Evolutionary conservation across 108 stramenopile genomes (phyloP).

Genomic region (Pelagomonas calceolata): DNA sequence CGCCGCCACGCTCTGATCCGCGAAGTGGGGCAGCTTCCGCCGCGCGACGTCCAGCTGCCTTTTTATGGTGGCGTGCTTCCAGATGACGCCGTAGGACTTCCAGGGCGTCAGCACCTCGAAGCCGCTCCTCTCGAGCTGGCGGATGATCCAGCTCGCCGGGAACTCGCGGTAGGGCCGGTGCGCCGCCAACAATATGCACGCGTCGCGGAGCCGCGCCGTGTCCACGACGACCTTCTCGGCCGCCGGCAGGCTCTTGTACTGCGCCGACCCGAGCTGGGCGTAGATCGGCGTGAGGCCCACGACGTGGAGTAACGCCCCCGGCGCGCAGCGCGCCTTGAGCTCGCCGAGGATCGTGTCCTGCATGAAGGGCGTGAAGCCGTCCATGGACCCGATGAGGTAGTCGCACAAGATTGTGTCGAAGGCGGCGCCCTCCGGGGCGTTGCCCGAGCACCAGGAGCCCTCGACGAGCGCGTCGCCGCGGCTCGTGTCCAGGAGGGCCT

Average conservation of each 20-base stretch:
- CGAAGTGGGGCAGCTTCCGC: background rate
- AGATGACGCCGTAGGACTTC: background rate
- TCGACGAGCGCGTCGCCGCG: background rate
- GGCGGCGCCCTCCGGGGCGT: background rate
- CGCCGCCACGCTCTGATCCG: background rate
- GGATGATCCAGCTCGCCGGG: background rate
- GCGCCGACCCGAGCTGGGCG: background rate
- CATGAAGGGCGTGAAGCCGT: background rate
- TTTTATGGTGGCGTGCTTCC: background rate
- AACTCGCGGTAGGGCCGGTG: conserved; percentile 1
- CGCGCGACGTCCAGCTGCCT: background rate
- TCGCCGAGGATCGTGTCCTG: background rate
- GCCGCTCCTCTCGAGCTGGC: background rate
- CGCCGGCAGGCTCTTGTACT: background rate
- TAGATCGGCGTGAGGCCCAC: background rate
- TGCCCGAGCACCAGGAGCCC: background rate
- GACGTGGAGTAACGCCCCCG: background rate
- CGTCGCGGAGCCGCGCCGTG: background rate
- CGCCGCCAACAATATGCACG: background rate
- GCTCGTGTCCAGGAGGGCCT: background rate
- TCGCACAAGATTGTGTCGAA: background rate
- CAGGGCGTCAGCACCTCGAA: background rate
- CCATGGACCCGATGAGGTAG: conserved; percentile 1
- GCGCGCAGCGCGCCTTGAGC: background rate
- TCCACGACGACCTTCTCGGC: background rate